These are phyloP conservation scores for Tolypocladium tundrense DNA, from an alignment of 2,329 filamentous ascomycete genomes.

Conservation along the genomic window DNA sequence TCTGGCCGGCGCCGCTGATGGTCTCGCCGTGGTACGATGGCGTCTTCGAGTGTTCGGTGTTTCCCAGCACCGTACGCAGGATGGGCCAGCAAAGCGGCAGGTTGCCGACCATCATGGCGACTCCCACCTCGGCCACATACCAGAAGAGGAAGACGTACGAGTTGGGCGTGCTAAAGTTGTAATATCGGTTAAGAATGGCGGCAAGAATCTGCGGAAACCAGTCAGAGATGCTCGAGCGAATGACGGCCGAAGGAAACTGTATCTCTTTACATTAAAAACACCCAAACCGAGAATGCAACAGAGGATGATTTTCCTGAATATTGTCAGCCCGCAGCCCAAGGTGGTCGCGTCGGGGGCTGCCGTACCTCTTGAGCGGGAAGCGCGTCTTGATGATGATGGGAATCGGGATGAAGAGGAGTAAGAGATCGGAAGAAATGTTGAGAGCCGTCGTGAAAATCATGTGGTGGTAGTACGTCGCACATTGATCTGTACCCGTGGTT, in stretches of 20 bases:
- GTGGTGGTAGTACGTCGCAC: conserved; percentile 34
- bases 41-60: conserved; percentile 10
- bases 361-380: conserved; percentile 20
- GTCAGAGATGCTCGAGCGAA: background rate
- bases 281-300: conserved; percentile 47
- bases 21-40: conserved; percentile 13
- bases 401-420: conserved; percentile 33
- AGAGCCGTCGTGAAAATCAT: conserved; percentile 36
- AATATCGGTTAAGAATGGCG: conserved; percentile 50
- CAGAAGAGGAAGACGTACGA: conserved; percentile 47
- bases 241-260: background rate
- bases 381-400: conserved; percentile 31
- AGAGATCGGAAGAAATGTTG: conserved; percentile 34
- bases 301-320: conserved; percentile 37
- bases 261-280: conserved; percentile 26
- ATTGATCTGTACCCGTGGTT: conserved; percentile 19
- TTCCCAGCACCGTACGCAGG: conserved; percentile 30
- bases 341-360: too few species aligned
- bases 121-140: conserved; percentile 50
- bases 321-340: background rate
- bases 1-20: conserved; percentile 7
- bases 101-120: conserved; percentile 50
- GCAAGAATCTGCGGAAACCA: conserved; percentile 38
- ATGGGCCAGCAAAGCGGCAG: conserved; percentile 50
- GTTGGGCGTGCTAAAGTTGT: conserved; percentile 47